phyloP scores from a whole-genome alignment of 371 early-diverging fungal species.

The Mortierella sp. region DNA sequence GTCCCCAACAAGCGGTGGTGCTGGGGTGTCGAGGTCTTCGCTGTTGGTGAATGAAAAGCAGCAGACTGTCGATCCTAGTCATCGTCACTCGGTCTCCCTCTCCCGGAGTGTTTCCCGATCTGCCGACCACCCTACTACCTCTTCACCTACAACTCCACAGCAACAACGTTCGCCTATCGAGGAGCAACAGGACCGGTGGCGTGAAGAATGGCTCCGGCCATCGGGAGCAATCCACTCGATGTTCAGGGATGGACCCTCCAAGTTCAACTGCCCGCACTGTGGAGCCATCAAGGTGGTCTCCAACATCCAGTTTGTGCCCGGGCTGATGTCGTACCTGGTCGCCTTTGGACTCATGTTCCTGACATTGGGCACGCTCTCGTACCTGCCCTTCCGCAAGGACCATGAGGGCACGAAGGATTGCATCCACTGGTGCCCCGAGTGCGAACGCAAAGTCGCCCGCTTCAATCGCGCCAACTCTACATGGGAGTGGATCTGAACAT shows the following conservation, averaged over 20 bases:
- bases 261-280: conserved; percentile 54
- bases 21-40: background rate
- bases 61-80: too few relatives aligned
- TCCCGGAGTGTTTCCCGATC: background rate
- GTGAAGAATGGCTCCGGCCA: conserved; percentile 49
- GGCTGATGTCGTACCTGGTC: conserved; percentile 51
- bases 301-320: conserved; percentile 38
- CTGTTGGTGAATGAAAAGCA: too few relatives aligned
- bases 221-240: conserved; percentile 47
- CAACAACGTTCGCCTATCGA: conserved; percentile 20
- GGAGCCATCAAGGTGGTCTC: conserved; percentile 47
- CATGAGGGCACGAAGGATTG: conserved; percentile 56
- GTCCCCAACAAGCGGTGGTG: background rate
- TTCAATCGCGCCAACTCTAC: conserved; percentile 40
- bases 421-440: conserved; percentile 51
- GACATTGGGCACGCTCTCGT: conserved; percentile 40
- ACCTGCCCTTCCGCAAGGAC: conserved; percentile 43
- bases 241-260: conserved; percentile 45
- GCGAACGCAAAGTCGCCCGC: conserved; percentile 30
- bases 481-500: conserved; percentile 47
- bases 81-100: background rate
- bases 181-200: conserved; percentile 47
- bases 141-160: background rate
- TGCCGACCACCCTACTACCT: background rate
- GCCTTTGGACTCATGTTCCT: conserved; percentile 50